Conservation (phyloP, 2,329 filamentous ascomycete genomes). For the Talaromyces sp. region DNA sequence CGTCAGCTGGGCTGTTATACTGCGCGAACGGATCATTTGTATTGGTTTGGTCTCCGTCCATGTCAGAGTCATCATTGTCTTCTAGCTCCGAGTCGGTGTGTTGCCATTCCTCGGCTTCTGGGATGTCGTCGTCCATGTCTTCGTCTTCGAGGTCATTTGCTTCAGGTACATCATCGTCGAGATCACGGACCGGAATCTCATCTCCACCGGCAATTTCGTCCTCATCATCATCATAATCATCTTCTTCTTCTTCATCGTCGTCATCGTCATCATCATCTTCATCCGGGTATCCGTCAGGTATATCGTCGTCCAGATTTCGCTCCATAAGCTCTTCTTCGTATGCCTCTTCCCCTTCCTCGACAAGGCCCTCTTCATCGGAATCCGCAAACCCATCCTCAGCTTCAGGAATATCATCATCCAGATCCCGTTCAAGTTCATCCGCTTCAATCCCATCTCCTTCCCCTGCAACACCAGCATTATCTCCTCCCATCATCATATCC, state of each 20-base stretch:
- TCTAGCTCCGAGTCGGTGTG: slow-evolving; percentile 73
- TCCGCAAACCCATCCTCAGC: slow-evolving; percentile 47
- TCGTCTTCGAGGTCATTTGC: slow-evolving; percentile 44
- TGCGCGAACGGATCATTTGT: slow-evolving; percentile 28
- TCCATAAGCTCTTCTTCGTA: slow-evolving; percentile 51
- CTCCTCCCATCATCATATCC: neutral
- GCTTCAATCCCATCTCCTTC: slow-evolving; percentile 48
- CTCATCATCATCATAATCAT: slow-evolving; percentile 39
- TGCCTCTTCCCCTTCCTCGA: slow-evolving; percentile 46
- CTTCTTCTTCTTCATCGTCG: slow-evolving; percentile 42
- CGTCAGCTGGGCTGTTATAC: slow-evolving; percentile 23
- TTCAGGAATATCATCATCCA: slow-evolving; percentile 48
- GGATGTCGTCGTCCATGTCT: slow-evolving; percentile 39
- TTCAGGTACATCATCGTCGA: slow-evolving; percentile 69
- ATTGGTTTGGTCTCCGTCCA: slow-evolving; percentile 38
- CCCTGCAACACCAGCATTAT: slow-evolving; percentile 48
- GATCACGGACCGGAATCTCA: slow-evolving; percentile 62
- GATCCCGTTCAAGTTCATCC: slow-evolving; percentile 39
- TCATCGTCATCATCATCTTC: slow-evolving; percentile 45
- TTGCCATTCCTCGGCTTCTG: slow-evolving; percentile 62
- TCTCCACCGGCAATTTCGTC: slow-evolving; percentile 54
- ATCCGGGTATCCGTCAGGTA: slow-evolving; percentile 59
- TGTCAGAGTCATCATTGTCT: slow-evolving; percentile 46
- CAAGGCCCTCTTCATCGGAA: slow-evolving; percentile 34
- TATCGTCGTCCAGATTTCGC: slow-evolving; percentile 68